Percentiles rank a stretch among this genome's conserved stretches.
Conservation (phyloP, 768 basidiomycete genomes). For the Postia placenta region DNA sequence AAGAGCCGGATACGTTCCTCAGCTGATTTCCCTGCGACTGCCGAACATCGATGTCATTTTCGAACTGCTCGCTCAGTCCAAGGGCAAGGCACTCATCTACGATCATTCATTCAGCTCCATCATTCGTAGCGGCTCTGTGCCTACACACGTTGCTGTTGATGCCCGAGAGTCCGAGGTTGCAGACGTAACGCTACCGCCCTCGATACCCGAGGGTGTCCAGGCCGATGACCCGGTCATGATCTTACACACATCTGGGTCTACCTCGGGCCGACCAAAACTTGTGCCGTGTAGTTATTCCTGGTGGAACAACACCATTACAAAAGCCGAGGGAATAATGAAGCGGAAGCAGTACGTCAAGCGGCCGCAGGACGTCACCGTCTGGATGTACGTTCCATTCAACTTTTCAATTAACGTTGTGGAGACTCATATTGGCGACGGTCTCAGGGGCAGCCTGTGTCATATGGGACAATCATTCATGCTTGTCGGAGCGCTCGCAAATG, state of each 20-base stretch:
- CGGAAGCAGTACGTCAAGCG: conserved; percentile 35
- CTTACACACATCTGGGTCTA: conserved; percentile 79
- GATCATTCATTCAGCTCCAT: conserved; percentile 32
- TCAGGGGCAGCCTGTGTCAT: conserved; percentile 80
- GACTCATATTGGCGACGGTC: too few species aligned
- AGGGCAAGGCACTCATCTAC: conserved; percentile 58
- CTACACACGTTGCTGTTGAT: conserved; percentile 38
- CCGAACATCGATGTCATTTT: conserved; percentile 67
- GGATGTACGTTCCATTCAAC: conserved; percentile 51
- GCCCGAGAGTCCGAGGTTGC: conserved; percentile 33
- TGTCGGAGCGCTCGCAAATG: conserved; percentile 20
- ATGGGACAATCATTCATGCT: conserved; percentile 68
- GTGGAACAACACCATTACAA: conserved; percentile 53
- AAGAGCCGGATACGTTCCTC: conserved; percentile 72
- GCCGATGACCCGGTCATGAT: conserved; percentile 51
- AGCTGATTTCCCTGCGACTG: conserved; percentile 72
- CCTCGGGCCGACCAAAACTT: conserved; percentile 76
- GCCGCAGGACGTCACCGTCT: conserved; percentile 61
- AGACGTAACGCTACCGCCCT: conserved; percentile 38
- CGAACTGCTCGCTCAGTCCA: conserved; percentile 58
- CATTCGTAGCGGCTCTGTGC: conserved; percentile 40
- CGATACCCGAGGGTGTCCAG: conserved; percentile 21
- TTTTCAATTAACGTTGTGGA: conserved; percentile 18
- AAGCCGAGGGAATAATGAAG: conserved; percentile 41
- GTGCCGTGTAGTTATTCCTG: conserved; percentile 69